Percentiles rank a stretch among this genome's conserved stretches.
Conservation (phyloP, 2,329 filamentous ascomycete species). For the Neonectria hederae region DNA sequence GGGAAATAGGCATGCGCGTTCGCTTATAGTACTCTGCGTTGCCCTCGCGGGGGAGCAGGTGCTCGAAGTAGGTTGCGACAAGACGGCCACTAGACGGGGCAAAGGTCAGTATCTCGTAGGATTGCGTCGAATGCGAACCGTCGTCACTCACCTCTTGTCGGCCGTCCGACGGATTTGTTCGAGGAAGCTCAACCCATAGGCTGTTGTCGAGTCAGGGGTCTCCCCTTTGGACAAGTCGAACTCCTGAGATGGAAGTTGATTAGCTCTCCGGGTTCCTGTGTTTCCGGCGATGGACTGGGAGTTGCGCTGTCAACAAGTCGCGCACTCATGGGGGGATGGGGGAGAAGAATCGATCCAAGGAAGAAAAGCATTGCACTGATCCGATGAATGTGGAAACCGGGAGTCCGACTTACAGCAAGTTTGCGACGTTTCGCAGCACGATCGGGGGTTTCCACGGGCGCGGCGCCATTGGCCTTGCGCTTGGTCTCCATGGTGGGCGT, state of each 20-base stretch:
- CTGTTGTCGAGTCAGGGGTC: conserved; percentile 73
- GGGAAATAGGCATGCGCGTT: conserved; percentile 80
- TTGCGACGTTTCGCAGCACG: conserved; percentile 66
- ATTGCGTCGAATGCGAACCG: not conserved
- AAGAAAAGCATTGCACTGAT: not conserved
- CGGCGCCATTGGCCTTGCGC: conserved; percentile 62
- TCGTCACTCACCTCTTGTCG: conserved; percentile 76
- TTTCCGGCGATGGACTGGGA: not conserved
- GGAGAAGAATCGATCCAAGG: not conserved
- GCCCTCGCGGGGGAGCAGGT: conserved; percentile 69
- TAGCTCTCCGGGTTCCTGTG: conserved; percentile 19
- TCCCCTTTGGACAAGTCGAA: conserved; percentile 66
- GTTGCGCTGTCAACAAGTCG: conserved; percentile 14
- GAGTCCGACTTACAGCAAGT: conserved; percentile 58
- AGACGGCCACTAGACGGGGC: conserved; percentile 68
- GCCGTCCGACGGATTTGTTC: conserved; percentile 78
- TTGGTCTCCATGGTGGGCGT: conserved; percentile 62
- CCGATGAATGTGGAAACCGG: conserved; percentile 5
- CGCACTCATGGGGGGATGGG: conserved; percentile 5
- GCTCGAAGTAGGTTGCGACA: conserved; percentile 80
- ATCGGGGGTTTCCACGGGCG: conserved; percentile 58
- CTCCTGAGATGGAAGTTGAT: conserved; percentile 37
- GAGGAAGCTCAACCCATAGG: conserved; percentile 77
- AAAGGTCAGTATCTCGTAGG: conserved; percentile 31
- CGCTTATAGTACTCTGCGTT: conserved; percentile 81